A percentile compares a stretch with the other conserved stretches of the same genome.
These are phyloP conservation scores for Trichoderma sp. DNA, from an alignment of 2,329 filamentous ascomycete species.

Conservation along the genomic window DNA sequence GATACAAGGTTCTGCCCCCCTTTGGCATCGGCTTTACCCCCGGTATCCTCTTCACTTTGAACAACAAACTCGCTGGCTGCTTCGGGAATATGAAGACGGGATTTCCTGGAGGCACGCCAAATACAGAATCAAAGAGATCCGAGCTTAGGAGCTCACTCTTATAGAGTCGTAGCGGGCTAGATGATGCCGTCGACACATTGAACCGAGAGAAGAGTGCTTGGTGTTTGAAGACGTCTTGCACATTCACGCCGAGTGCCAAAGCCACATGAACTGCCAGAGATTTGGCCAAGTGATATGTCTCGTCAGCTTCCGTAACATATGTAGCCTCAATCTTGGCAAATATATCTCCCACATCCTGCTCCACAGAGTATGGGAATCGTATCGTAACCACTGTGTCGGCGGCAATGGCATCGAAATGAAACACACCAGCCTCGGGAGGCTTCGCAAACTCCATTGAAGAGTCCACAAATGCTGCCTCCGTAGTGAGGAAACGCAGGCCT, in stretches of 20 bases:
- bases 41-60: conserved; percentile 66
- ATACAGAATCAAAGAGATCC: conserved; percentile 63
- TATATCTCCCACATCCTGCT: conserved; percentile 70
- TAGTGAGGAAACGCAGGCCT: conserved; percentile 61
- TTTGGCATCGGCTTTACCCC: conserved; percentile 33
- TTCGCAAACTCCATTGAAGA: conserved; percentile 44
- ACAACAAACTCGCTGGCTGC: conserved; percentile 77
- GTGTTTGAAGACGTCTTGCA: conserved; percentile 92
- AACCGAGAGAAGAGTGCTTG: conserved; percentile 81
- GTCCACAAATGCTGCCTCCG: conserved; percentile 52
- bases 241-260: conserved; percentile 87
- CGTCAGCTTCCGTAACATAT: conserved; percentile 66
- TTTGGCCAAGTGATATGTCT: conserved; percentile 37
- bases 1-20: conserved; percentile 51
- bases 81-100: conserved; percentile 69
- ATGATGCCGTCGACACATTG: conserved; percentile 77
- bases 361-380: conserved; percentile 76
- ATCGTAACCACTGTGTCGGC: conserved; percentile 53
- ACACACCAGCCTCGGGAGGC: conserved; percentile 52
- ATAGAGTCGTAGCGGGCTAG: conserved; percentile 71
- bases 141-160: conserved; percentile 66
- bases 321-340: conserved; percentile 71
- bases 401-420: conserved; percentile 49
- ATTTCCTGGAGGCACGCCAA: conserved; percentile 51
- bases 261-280: conserved; percentile 67